Evolutionary conservation across 1,284 basidiomycete species (phyloP).

Genomic region (Marasmius oreades): DNA sequence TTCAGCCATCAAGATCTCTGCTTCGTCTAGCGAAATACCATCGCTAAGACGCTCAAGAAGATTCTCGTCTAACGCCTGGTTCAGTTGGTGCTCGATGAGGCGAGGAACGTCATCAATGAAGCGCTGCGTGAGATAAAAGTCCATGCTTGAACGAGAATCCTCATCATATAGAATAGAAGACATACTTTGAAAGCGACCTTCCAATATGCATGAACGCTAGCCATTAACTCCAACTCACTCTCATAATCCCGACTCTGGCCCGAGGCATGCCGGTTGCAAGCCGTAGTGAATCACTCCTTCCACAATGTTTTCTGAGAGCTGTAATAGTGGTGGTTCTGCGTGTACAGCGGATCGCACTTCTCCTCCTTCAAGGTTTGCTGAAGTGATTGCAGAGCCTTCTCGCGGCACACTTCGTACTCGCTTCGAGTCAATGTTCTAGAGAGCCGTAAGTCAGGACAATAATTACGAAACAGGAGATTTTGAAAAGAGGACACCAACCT

Average conservation of each 20-base stretch:
- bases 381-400: background rate
- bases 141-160: background rate
- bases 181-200: conserved; percentile 20
- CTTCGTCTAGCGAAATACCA: conserved; percentile 14
- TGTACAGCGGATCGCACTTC: conserved; percentile 9
- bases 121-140: conserved; percentile 34
- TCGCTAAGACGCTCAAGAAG: conserved; percentile 38
- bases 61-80: conserved; percentile 33
- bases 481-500: conserved; percentile 1
- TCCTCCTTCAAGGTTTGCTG: conserved; percentile 8
- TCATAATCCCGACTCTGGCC: conserved; percentile 18
- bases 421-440: background rate
- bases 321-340: conserved; percentile 10
- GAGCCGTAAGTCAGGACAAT: background rate
- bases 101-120: conserved; percentile 50
- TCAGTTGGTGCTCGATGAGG: conserved; percentile 47
- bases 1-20: conserved; percentile 9
- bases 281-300: background rate
- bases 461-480: background rate
- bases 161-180: background rate
- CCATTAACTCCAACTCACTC: conserved; percentile 46
- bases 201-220: conserved; percentile 50
- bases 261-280: background rate
- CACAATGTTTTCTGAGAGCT: conserved; percentile 5
- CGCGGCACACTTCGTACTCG: conserved; percentile 5